Evolutionary conservation across 441 rosid genomes (phyloP).

Genomic region (Jatropha podagrica): DNA sequence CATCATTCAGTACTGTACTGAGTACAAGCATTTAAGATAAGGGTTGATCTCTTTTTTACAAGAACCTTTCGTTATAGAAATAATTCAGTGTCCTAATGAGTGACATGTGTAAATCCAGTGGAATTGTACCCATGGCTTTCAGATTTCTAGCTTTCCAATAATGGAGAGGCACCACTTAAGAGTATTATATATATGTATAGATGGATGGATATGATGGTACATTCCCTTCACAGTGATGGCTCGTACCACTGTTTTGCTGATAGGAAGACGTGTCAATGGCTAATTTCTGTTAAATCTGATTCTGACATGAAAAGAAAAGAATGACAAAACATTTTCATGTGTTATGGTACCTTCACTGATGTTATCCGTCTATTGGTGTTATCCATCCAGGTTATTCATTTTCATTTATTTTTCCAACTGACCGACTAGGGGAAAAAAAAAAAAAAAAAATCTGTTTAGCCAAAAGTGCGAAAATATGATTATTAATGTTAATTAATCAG

Average conservation of each 20-base stretch:
- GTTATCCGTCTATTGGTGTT: background rate
- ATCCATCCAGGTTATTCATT: background rate
- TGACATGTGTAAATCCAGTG: conserved; percentile 1
- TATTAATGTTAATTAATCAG: no score
- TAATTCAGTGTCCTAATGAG: background rate
- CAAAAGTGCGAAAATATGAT: no score
- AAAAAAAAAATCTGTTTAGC: no score
- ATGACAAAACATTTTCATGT: background rate
- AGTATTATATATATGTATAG: background rate
- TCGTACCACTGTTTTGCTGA: background rate
- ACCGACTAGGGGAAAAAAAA: no score
- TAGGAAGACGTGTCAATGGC: background rate
- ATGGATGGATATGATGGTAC: background rate
- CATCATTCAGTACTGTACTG: background rate
- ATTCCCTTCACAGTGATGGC: background rate
- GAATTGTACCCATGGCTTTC: background rate
- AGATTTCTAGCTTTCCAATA: background rate
- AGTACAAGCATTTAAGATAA: background rate
- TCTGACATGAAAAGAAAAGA: background rate
- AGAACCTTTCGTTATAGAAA: conserved; percentile 2
- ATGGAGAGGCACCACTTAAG: background rate
- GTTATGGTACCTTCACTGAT: background rate
- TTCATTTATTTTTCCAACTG: background rate
- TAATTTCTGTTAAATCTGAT: background rate
- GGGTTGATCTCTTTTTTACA: background rate